A percentile compares a stretch with the other conserved stretches of the same genome.
Evolutionary conservation across 148 eudicot species (phyloP).

Genomic region (Fallopia convolvulus): DNA sequence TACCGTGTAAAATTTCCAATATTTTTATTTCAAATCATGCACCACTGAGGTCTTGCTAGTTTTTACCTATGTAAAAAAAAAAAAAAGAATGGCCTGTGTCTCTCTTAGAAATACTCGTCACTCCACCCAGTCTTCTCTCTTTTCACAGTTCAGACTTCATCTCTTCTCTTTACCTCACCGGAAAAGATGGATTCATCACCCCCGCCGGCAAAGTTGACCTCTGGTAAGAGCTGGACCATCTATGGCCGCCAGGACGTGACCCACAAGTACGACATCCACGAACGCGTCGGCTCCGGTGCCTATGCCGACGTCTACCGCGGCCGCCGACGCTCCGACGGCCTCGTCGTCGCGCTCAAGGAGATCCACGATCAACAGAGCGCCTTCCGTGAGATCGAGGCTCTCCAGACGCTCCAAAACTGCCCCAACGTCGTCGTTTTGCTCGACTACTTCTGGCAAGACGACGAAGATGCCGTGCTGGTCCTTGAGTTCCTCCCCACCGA

Average conservation of each 20-base stretch:
- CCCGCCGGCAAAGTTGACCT: neutral
- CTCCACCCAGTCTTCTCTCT: neutral
- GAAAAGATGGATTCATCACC: slow-evolving; percentile 31
- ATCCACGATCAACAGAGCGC: slow-evolving; percentile 81
- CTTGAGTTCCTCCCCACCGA: slow-evolving; percentile 62
- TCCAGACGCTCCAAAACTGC: slow-evolving; percentile 46
- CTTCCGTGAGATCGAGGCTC: slow-evolving; percentile 77
- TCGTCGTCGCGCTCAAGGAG: slow-evolving; percentile 69
- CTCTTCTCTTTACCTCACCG: neutral
- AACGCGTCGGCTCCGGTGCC: slow-evolving; percentile 77
- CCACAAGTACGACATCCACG: slow-evolving; percentile 47
- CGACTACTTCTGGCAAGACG: slow-evolving; percentile 78
- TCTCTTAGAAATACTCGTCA: neutral
- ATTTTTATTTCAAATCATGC: too few relatives aligned
- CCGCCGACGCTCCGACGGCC: slow-evolving; percentile 39
- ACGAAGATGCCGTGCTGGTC: slow-evolving; percentile 82
- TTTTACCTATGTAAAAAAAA: too few relatives aligned
- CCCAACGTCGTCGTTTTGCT: slow-evolving; percentile 66
- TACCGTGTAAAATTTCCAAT: too few relatives aligned
- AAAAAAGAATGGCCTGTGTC: neutral
- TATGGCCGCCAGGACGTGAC: slow-evolving; percentile 68
- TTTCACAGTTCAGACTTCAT: neutral
- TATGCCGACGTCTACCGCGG: slow-evolving; percentile 81
- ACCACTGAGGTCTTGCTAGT: too few relatives aligned
- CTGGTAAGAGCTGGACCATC: slow-evolving; percentile 86